Evolutionary conservation across 805 yeast species (phyloP), one percentile per base, ranked within the genome.

Genomic region (Zygoascus flipseniorum): DNA sequence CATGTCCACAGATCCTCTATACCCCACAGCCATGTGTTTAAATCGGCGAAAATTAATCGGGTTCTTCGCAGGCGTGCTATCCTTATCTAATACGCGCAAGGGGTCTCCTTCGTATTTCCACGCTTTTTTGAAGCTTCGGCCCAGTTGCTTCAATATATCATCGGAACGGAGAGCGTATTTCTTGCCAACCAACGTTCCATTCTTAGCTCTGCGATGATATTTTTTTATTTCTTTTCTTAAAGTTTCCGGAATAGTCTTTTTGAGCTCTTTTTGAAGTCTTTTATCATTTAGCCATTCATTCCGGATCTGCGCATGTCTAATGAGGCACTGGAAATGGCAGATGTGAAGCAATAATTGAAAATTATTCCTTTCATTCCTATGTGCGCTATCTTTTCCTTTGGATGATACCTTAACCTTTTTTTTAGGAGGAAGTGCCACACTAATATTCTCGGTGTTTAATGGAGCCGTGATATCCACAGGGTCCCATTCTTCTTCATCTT

Each of bases 281-380:
- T 16, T n/a, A 16, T 46, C 41, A 31, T 16, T 18, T 3, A 46
- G 39, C 49, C 49, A 46, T 13, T 9, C 3, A 32, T 46, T 46
- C 10, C 31, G 18, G 16, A 23, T 31, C 39, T 16, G 14, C 3
- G 49, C 49, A 46, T 46, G 49, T 9, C n/a, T 9, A 31, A 46
- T 31, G 8, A 46, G 41, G 32, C 49, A 46, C n/a, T 46, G 49
- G 14, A 19, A 14, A 31, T 46, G 49, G 49, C 39, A 31, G 14
- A 46, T n/a, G n/a, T 46, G 49, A 2, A 31, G 26, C 16, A 19
- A 3, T 42, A 46, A 31, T 9, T 32, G 49, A 18, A 10, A 18
- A 4, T 10, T 42, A 2, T 23, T 3, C 8, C 8, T 11, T 35
- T 35, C 39, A 35, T 35, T 35, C 16, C 16, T 13, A 42, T 5